These are phyloP conservation scores for Coemansia guatemalensis DNA, from an alignment of 192 early-diverging fungal species.

Conservation along the genomic window DNA sequence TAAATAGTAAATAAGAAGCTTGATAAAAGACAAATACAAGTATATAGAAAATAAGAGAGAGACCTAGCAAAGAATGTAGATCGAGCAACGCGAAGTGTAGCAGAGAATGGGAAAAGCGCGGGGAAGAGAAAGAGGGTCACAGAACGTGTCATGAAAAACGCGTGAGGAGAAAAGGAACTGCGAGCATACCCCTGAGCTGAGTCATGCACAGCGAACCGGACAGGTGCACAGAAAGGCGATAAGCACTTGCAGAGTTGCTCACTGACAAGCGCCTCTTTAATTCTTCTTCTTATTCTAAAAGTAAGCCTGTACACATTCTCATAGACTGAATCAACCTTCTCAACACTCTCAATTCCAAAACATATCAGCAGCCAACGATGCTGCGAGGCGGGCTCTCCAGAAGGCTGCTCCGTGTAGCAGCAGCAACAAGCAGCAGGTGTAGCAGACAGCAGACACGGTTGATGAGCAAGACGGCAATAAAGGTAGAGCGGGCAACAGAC, in stretches of 20 bases:
- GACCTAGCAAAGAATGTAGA: background rate
- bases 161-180: background rate
- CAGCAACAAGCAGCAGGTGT: background rate
- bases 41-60: background rate
- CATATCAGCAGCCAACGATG: background rate
- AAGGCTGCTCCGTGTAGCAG: background rate
- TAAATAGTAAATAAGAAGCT: constrained; percentile 2
- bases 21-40: background rate
- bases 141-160: background rate
- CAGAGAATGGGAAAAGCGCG: no score
- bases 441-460: background rate
- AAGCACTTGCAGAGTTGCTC: background rate
- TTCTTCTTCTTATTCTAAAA: background rate
- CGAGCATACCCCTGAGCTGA: background rate
- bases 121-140: background rate
- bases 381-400: background rate
- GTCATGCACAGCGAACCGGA: background rate
- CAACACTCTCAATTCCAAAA: no score
- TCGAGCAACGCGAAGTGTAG: background rate
- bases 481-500: constrained; percentile 18
- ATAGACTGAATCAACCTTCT: background rate
- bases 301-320: background rate
- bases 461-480: background rate
- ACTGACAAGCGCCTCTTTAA: background rate
- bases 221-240: background rate